Evolutionary conservation across 2,329 filamentous ascomycete species (phyloP).

Genomic region (Cyclaneusma minus): DNA sequence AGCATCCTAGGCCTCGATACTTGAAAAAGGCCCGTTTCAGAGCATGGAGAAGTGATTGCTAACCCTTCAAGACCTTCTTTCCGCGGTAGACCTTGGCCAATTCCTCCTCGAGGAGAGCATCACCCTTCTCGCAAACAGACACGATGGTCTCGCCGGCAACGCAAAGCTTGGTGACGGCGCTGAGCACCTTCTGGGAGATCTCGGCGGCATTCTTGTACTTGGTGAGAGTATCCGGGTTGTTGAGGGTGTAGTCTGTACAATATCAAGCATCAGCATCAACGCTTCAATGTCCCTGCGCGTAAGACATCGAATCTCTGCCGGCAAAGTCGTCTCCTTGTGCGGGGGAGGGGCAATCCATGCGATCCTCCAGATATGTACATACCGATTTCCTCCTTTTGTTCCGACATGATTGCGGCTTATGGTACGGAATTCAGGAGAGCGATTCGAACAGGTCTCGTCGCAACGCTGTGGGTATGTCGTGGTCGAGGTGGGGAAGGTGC

Average conservation of each 20-base stretch:
- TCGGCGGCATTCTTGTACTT: conserved; percentile 97
- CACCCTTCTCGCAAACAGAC: conserved; percentile 86
- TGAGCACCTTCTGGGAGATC: conserved; percentile 92
- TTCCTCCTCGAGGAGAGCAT: conserved; percentile 89
- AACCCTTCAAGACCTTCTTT: conserved; percentile 91
- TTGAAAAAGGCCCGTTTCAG: conserved; percentile 3
- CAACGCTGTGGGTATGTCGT: too few species aligned
- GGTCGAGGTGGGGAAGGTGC: too few species aligned
- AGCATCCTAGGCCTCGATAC: conserved; percentile 9
- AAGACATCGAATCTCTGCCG: too few species aligned
- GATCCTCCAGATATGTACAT: too few species aligned
- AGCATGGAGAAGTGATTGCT: conserved; percentile 15
- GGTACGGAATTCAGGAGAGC: too few species aligned
- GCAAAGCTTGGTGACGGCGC: conserved; percentile 60
- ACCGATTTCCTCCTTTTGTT: too few species aligned
- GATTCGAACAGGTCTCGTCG: too few species aligned
- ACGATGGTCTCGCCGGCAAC: conserved; percentile 84
- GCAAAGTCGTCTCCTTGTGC: too few species aligned
- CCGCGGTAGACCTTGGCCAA: conserved; percentile 92
- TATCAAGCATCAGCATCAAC: too few species aligned
- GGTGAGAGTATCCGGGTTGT: conserved; percentile 87
- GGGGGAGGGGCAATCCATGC: too few species aligned
- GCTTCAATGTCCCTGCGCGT: too few species aligned
- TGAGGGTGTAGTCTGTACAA: conserved; percentile 82
- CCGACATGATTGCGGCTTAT: too few species aligned